Conservation (phyloP, 2,329 filamentous ascomycete species). For the Clonostachys sp. region DNA sequence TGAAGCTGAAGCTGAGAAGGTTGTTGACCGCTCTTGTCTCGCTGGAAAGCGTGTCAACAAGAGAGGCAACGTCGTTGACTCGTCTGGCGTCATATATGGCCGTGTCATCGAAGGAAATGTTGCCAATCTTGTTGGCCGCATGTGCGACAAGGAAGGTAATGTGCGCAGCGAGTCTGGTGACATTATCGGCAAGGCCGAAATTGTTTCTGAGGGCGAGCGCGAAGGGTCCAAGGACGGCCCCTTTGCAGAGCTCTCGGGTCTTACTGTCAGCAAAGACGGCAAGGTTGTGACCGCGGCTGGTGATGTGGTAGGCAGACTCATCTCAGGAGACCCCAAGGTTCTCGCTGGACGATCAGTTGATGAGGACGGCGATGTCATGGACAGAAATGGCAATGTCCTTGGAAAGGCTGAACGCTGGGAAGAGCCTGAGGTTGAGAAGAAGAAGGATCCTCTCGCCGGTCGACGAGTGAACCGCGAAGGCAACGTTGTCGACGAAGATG, state of each 20-base stretch:
- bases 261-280: constrained; percentile 64
- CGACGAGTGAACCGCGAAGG: constrained; percentile 54
- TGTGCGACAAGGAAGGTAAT: constrained; percentile 68
- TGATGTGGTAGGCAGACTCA: constrained; percentile 67
- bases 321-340: constrained; percentile 66
- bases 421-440: constrained; percentile 46
- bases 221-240: constrained; percentile 61
- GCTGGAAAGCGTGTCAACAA: constrained; percentile 71
- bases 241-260: constrained; percentile 62
- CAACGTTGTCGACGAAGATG: constrained; percentile 53
- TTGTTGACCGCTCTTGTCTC: constrained; percentile 53
- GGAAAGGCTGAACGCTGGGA: constrained; percentile 58
- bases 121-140: constrained; percentile 59
- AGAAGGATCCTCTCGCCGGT: constrained; percentile 46
- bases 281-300: constrained; percentile 63
- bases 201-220: constrained; percentile 63
- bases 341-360: constrained; percentile 73
- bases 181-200: constrained; percentile 62
- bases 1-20: constrained; percentile 40
- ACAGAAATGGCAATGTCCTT: constrained; percentile 63
- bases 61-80: constrained; percentile 57
- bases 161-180: constrained; percentile 71
- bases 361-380: constrained; percentile 76
- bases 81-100: constrained; percentile 51
- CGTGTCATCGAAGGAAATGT: constrained; percentile 64